Evolutionary conservation across 306 rosid species (phyloP).

Genomic region (Luffa acutangula): DNA sequence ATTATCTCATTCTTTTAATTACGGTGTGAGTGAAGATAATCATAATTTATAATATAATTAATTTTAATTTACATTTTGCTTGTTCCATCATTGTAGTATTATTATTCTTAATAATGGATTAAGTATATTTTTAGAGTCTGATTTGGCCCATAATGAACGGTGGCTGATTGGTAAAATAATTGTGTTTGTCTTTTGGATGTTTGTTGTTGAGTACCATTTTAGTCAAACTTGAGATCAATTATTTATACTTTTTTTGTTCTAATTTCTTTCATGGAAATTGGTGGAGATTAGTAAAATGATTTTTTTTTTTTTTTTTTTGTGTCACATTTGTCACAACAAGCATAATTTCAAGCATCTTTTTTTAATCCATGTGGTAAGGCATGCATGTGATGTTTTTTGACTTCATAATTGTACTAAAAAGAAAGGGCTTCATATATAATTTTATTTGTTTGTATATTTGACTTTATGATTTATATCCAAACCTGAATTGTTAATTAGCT

Average conservation of each 20-base stretch:
- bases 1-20: constrained; percentile 7
- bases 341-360: not conserved
- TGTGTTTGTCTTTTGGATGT: not conserved
- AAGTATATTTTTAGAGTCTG: not conserved
- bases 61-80: not conserved
- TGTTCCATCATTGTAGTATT: not conserved
- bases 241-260: not conserved
- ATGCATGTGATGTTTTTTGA: constrained; percentile 1
- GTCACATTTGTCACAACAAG: not conserved
- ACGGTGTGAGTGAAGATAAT: not conserved
- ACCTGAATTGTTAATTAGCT: no score
- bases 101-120: not conserved
- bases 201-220: not conserved
- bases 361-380: not conserved
- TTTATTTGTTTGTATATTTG: not conserved
- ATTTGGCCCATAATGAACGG: not conserved
- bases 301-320: not conserved
- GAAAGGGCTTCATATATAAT: no score
- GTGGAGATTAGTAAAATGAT: not conserved
- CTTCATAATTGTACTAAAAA: not conserved
- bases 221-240: not conserved
- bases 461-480: not conserved
- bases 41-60: not conserved
- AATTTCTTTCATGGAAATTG: not conserved
- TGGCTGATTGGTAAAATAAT: constrained; percentile 4